Conservation (phyloP, 2,329 filamentous ascomycete species). For the Diaporthe citriasiana region DNA sequence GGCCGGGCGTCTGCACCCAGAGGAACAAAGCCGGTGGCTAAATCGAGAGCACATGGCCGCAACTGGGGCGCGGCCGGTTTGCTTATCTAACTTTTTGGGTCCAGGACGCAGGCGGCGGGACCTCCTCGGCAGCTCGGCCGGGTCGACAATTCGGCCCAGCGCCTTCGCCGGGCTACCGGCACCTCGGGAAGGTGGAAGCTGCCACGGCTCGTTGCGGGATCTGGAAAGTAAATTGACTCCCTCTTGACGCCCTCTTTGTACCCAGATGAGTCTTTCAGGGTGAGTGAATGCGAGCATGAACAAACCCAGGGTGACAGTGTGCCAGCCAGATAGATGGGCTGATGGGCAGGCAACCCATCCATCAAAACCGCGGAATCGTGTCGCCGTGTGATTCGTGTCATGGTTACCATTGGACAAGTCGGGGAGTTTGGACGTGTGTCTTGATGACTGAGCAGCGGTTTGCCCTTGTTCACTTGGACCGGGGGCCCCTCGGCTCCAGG, state of each 20-base stretch:
- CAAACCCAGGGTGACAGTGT: not conserved
- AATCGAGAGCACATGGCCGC: slow-evolving; percentile 12
- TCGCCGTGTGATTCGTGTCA: slow-evolving; percentile 39
- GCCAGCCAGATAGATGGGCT: not conserved
- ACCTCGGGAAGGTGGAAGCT: not conserved
- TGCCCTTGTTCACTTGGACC: slow-evolving; percentile 23
- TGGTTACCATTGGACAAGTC: not conserved
- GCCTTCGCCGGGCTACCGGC: slow-evolving; percentile 22
- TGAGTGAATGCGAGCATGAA: not conserved
- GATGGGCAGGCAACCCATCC: not conserved
- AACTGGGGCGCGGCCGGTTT: slow-evolving; percentile 3
- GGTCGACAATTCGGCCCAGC: slow-evolving; percentile 28
- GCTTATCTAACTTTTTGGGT: slow-evolving; percentile 1
- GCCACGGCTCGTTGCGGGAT: not conserved
- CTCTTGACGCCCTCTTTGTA: not conserved
- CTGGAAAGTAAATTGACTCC: not conserved
- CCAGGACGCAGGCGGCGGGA: not conserved
- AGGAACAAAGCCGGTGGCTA: slow-evolving; percentile 18
- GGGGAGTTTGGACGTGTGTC: slow-evolving; percentile 9
- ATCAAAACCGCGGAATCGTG: slow-evolving; percentile 26
- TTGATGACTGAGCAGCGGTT: slow-evolving; percentile 20
- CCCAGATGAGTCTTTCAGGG: not conserved
- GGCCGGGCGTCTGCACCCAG: not conserved
- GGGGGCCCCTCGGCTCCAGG: slow-evolving; percentile 26
- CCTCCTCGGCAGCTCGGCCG: slow-evolving; percentile 10